Percentiles rank a stretch among this genome's conserved stretches.
Evolutionary conservation across 148 eudicot genomes (phyloP).

Genomic region (Chenopodium formosanum): DNA sequence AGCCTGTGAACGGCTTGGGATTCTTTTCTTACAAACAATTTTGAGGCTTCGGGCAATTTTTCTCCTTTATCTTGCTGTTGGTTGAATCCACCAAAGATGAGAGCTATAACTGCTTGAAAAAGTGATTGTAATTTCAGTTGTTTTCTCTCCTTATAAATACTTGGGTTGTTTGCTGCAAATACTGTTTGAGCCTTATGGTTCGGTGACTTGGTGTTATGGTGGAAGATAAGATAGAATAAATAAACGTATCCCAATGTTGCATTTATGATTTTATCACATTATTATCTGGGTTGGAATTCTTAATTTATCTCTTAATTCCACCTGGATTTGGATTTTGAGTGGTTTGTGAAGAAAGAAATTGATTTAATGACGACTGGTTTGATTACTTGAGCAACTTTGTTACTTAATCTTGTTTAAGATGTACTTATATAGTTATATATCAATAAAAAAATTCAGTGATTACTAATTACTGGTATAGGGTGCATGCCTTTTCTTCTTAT

Average conservation of each 20-base stretch:
- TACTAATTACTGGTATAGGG: background rate
- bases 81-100: background rate
- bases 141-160: too few relatives aligned
- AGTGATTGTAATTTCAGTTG: background rate
- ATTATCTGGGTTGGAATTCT: background rate
- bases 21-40: background rate
- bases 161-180: background rate
- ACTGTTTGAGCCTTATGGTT: background rate
- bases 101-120: background rate
- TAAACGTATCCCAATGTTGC: background rate
- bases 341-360: background rate
- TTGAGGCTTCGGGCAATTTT: background rate
- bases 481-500: background rate
- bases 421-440: background rate
- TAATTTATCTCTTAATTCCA: background rate
- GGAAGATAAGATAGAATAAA: background rate
- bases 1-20: background rate
- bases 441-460: background rate
- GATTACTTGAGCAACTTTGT: background rate
- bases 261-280: background rate
- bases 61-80: background rate
- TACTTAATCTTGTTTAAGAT: background rate
- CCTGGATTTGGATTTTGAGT: background rate
- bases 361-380: too few relatives aligned
- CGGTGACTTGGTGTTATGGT: background rate